Evolutionary conservation across 106 monocot species (phyloP).

Genomic region (Allium fistulosum): DNA sequence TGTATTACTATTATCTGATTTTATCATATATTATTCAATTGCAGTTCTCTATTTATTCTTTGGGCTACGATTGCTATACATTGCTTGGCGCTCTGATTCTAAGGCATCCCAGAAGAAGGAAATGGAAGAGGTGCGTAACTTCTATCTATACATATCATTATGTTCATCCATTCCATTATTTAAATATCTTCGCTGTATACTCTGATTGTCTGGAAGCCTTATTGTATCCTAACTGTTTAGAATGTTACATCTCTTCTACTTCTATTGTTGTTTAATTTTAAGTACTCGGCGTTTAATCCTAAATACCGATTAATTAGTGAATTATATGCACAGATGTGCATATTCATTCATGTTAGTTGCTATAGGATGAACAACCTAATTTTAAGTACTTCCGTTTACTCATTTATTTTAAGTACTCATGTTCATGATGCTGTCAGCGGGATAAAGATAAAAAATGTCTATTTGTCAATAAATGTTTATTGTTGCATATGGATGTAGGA

Average conservation of each 20-base stretch:
- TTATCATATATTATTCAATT: background rate
- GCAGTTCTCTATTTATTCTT: constrained; percentile 89
- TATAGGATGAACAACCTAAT: too few relatives aligned
- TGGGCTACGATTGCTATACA: constrained; percentile 89
- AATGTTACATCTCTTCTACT: background rate
- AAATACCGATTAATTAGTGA: background rate
- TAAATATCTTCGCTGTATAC: background rate
- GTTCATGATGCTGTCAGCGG: background rate
- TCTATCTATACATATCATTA: background rate
- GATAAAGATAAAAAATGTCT: too few relatives aligned
- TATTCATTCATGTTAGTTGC: too few relatives aligned
- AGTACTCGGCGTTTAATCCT: background rate
- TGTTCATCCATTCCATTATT: background rate
- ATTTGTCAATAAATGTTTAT: background rate
- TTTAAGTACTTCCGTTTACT: background rate
- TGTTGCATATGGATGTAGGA: background rate
- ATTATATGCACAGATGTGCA: background rate
- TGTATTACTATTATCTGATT: background rate
- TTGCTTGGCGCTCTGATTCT: constrained; percentile 90
- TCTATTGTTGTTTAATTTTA: background rate
- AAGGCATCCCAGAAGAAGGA: constrained; percentile 95
- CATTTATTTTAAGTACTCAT: background rate
- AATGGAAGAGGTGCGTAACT: constrained; percentile 66
- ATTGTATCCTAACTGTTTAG: background rate
- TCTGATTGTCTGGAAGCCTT: too few relatives aligned